Conservation (phyloP, 1,139 yeast genomes). For the Barnettozyma hawaiiensis region DNA sequence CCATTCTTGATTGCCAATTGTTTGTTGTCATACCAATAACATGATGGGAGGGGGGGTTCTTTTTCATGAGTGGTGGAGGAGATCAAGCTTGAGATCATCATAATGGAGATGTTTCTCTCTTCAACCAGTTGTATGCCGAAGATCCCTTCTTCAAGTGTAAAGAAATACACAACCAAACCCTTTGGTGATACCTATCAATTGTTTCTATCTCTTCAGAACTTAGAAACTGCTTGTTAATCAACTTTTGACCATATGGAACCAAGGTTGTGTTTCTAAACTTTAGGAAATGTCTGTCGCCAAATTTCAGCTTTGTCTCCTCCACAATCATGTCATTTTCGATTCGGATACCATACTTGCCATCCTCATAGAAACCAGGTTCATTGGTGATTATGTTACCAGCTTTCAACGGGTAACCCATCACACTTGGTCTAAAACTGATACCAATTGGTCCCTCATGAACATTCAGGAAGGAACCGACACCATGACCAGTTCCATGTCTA, state of each 20-base stretch:
- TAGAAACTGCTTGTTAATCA: slow-evolving; percentile 57
- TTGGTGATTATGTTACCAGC: slow-evolving; percentile 78
- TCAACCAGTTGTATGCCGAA: slow-evolving; percentile 64
- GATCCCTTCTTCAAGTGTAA: slow-evolving; percentile 45
- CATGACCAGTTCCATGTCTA: slow-evolving; percentile 96
- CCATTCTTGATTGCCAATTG: background rate
- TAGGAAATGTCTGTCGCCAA: slow-evolving; percentile 54
- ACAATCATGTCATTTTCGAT: slow-evolving; percentile 77
- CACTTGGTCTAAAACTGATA: slow-evolving; percentile 57
- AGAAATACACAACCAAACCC: slow-evolving; percentile 53
- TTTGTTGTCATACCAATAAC: background rate
- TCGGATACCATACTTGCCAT: slow-evolving; percentile 89
- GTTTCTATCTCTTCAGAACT: slow-evolving; percentile 56
- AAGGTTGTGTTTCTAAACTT: slow-evolving; percentile 81
- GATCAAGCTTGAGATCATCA: slow-evolving; percentile 1
- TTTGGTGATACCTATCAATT: slow-evolving; percentile 64
- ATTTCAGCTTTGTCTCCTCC: slow-evolving; percentile 33
- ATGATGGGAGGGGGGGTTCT: background rate
- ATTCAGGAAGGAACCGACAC: slow-evolving; percentile 87
- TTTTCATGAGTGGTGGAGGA: background rate
- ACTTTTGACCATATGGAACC: slow-evolving; percentile 78
- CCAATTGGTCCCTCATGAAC: slow-evolving; percentile 98
- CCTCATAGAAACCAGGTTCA: slow-evolving; percentile 95
- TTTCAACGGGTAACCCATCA: slow-evolving; percentile 29
- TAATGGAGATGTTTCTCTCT: slow-evolving; percentile 50